These are phyloP conservation scores for Lentinus tigrinus DNA, from an alignment of 768 basidiomycete species.

Conservation along the genomic window DNA sequence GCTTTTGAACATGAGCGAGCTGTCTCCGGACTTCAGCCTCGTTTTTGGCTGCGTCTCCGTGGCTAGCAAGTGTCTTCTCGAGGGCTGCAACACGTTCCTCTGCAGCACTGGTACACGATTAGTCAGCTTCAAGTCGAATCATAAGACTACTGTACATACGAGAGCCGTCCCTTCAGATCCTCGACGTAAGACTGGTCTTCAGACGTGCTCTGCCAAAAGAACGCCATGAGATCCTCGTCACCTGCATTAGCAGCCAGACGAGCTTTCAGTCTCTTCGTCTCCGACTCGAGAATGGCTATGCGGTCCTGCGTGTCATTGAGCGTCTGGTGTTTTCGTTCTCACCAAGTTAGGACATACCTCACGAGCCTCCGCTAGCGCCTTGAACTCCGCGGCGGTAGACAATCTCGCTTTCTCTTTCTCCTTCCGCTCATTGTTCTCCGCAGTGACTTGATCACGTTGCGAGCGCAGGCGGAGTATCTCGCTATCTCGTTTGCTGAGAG, in stretches of 20 bases:
- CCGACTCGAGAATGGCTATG: constrained; percentile 66
- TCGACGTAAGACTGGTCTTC: constrained; percentile 50
- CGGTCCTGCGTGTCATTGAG: constrained; percentile 56
- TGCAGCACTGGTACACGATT: constrained; percentile 41
- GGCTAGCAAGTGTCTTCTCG: constrained; percentile 48
- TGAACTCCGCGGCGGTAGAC: constrained; percentile 61
- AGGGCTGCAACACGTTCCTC: constrained; percentile 50
- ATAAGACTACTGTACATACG: constrained; percentile 41
- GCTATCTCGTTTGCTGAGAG: constrained; percentile 61
- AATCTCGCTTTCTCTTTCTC: constrained; percentile 59
- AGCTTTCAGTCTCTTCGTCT: constrained; percentile 70
- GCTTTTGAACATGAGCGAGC: constrained; percentile 42
- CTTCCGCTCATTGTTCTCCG: constrained; percentile 69
- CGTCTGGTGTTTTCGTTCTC: background rate
- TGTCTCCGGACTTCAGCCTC: constrained; percentile 53
- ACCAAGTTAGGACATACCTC: constrained; percentile 34
- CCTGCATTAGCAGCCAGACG: constrained; percentile 73
- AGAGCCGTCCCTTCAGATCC: constrained; percentile 51
- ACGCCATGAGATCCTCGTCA: constrained; percentile 68
- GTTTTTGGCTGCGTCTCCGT: constrained; percentile 51
- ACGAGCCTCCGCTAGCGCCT: constrained; percentile 62
- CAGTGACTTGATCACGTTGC: constrained; percentile 62
- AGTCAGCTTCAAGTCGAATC: background rate
- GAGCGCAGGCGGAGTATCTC: constrained; percentile 71
- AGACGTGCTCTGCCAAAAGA: constrained; percentile 58